Conservation (phyloP, 2,329 filamentous ascomycete species). For the Exutisphaerella laricina region DNA sequence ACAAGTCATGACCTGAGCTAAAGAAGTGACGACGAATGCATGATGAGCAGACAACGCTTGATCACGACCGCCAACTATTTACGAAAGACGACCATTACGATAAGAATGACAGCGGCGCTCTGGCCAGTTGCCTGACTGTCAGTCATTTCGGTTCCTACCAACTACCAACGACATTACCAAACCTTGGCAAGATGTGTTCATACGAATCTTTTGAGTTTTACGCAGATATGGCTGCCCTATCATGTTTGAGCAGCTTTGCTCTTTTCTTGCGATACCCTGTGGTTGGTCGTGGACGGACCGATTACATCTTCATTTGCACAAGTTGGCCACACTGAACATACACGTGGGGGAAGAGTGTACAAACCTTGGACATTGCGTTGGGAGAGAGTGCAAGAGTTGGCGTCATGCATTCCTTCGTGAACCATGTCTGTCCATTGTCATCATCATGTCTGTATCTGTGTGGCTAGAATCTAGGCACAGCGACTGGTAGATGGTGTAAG, state of each 20-base stretch:
- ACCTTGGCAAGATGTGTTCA: too few species aligned
- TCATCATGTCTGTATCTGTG: not conserved
- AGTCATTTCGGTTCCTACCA: conserved; percentile 12
- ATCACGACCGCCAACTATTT: not conserved
- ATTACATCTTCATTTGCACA: too few species aligned
- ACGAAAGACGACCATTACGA: conserved; percentile 7
- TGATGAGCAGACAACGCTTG: conserved; percentile 8
- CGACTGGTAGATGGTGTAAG: conserved; percentile 11
- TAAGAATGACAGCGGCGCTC: conserved; percentile 17
- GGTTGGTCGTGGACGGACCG: too few species aligned
- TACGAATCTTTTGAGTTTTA: too few species aligned
- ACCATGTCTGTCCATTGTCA: conserved; percentile 2
- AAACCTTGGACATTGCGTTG: conserved; percentile 10
- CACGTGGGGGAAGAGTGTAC: conserved; percentile 8
- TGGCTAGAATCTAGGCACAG: not conserved
- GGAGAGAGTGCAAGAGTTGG: not conserved
- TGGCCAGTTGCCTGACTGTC: conserved; percentile 12
- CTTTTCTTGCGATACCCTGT: conserved; percentile 21
- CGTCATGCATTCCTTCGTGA: conserved; percentile 1
- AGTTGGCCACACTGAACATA: too few species aligned
- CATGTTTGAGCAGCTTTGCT: conserved; percentile 11
- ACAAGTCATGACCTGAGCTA: conserved; percentile 15
- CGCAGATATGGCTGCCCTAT: conserved; percentile 8
- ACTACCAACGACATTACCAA: too few species aligned
- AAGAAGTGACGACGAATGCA: conserved; percentile 11